phyloP scores from a whole-genome alignment of 768 basidiomycete species.

The Lentinula boryana region DNA sequence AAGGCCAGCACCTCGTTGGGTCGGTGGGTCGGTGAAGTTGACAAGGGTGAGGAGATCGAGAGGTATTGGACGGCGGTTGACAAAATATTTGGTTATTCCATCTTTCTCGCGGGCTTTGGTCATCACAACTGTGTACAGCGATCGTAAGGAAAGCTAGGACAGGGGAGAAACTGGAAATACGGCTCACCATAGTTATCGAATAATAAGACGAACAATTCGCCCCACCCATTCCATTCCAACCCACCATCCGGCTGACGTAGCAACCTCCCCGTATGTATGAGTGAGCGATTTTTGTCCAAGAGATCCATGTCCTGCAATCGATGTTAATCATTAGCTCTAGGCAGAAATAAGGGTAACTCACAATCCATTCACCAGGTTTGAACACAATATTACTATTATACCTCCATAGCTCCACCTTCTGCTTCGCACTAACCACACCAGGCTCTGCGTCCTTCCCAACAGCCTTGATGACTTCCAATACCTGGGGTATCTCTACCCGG shows the following conservation, averaged over 20 bases:
- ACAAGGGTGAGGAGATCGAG: constrained; percentile 84
- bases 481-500: constrained; percentile 72
- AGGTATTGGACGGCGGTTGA: constrained; percentile 88
- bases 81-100: constrained; percentile 67
- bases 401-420: constrained; percentile 86
- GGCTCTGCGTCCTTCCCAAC: constrained; percentile 86
- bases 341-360: constrained; percentile 19
- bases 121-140: constrained; percentile 62
- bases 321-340: background rate
- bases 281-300: constrained; percentile 70
- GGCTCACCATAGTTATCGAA: constrained; percentile 91
- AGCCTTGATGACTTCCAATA: constrained; percentile 81
- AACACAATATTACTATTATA: constrained; percentile 76
- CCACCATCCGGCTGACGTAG: constrained; percentile 80
- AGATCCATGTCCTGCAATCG: constrained; percentile 68
- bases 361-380: constrained; percentile 70
- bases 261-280: constrained; percentile 80
- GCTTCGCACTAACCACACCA: constrained; percentile 78
- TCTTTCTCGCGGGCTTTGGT: constrained; percentile 82
- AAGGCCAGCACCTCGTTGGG: constrained; percentile 68
- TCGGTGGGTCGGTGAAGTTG: constrained; percentile 75
- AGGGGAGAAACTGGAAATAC: background rate
- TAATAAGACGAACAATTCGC: constrained; percentile 81
- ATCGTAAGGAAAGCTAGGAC: constrained; percentile 5
- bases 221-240: constrained; percentile 86